phyloP scores from a whole-genome alignment of 805 yeast species.

The Starmerella floris region DNA sequence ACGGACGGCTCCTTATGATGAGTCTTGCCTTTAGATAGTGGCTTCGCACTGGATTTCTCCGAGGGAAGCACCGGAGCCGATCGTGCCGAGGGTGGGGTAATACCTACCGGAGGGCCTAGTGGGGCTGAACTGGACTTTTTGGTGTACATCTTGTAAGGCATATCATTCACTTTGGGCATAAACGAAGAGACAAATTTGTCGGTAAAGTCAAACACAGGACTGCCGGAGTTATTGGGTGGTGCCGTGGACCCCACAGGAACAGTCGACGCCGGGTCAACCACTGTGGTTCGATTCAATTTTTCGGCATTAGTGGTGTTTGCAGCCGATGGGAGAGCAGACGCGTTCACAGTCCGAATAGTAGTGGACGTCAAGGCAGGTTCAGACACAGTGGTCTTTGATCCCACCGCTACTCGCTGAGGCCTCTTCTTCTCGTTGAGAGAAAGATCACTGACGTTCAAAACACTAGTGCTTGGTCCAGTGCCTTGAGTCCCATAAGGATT shows the following conservation, averaged over 20 bases:
- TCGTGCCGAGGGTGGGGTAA: not conserved
- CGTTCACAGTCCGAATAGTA: not conserved
- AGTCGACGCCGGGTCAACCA: not conserved
- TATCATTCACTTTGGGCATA: conserved; percentile 19
- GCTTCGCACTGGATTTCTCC: not conserved
- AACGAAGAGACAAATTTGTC: conserved; percentile 4
- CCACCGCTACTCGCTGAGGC: conserved; percentile 20
- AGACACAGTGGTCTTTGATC: conserved; percentile 9
- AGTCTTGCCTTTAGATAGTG: not conserved
- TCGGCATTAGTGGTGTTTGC: not conserved
- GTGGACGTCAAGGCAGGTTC: not conserved
- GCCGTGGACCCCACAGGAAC: not conserved
- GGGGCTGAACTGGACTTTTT: conserved; percentile 7
- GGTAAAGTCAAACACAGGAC: conserved; percentile 7
- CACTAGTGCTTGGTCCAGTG: conserved; percentile 4
- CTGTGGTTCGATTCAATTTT: not conserved
- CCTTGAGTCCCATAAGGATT: conserved; percentile 22
- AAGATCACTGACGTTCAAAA: conserved; percentile 3
- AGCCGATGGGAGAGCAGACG: too few relatives aligned
- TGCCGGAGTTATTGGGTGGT: not conserved
- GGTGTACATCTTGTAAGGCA: conserved; percentile 21
- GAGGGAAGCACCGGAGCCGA: conserved; percentile 5
- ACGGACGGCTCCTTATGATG: not conserved
- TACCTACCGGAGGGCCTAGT: not conserved
- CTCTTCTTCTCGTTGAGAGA: conserved; percentile 4